Evolutionary conservation across 768 basidiomycete genomes (phyloP).

Genomic region (Leucocoprinus sp.): DNA sequence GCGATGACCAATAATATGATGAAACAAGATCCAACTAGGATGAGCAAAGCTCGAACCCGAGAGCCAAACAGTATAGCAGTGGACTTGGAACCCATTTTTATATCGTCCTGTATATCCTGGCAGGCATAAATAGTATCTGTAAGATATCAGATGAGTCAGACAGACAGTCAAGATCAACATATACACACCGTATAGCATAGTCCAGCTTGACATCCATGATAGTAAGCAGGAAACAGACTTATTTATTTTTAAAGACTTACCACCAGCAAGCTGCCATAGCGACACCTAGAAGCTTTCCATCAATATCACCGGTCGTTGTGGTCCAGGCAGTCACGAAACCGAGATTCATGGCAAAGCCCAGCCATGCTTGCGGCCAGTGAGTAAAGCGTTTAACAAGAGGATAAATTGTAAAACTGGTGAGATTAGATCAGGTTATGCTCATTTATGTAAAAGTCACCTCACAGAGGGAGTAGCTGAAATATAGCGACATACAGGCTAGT

Average conservation of each 20-base stretch:
- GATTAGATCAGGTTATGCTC: neutral
- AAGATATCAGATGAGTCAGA: neutral
- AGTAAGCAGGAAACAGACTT: neutral
- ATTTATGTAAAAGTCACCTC: slow-evolving; percentile 11
- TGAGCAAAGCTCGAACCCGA: slow-evolving; percentile 49
- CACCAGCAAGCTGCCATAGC: slow-evolving; percentile 39
- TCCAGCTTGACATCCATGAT: slow-evolving; percentile 28
- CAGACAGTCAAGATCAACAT: neutral
- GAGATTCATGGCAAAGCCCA: slow-evolving; percentile 52
- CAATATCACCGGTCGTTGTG: slow-evolving; percentile 25
- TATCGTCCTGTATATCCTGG: slow-evolving; percentile 70
- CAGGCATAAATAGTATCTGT: slow-evolving; percentile 69
- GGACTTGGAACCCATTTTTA: slow-evolving; percentile 64
- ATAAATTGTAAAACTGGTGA: slow-evolving; percentile 33
- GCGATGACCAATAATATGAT: slow-evolving; percentile 40
- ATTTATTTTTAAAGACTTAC: slow-evolving; percentile 19
- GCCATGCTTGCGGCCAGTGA: slow-evolving; percentile 56
- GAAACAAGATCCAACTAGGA: slow-evolving; percentile 44
- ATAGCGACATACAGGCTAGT: slow-evolving; percentile 33
- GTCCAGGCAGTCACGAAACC: slow-evolving; percentile 44
- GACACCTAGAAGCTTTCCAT: slow-evolving; percentile 25
- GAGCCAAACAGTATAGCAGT: slow-evolving; percentile 67
- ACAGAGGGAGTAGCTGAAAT: slow-evolving; percentile 40
- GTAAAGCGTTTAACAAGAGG: slow-evolving; percentile 50
- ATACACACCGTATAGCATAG: slow-evolving; percentile 36